These are phyloP conservation scores for Aristolochia californica DNA, from an alignment of 164 flowering plant species.

Conservation along the genomic window DNA sequence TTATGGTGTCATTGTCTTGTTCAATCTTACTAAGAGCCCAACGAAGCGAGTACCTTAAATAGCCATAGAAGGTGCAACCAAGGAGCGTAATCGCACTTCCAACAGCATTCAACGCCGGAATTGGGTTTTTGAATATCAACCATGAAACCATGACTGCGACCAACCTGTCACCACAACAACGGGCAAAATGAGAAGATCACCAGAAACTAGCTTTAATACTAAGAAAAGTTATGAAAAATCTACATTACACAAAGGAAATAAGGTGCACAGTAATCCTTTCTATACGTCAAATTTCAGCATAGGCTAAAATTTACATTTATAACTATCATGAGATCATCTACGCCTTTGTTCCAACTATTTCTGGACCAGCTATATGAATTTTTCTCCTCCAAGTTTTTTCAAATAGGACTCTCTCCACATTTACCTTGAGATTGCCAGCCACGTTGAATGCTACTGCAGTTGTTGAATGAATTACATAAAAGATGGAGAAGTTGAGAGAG, in stretches of 20 bases:
- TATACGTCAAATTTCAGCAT: too few relatives aligned
- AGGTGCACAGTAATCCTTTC: slow-evolving; percentile 2
- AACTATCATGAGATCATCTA: too few relatives aligned
- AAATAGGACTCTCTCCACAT: too few relatives aligned
- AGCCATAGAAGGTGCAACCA: slow-evolving; percentile 98
- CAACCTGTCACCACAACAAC: slow-evolving; percentile 39
- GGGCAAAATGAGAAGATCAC: not conserved
- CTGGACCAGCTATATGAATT: too few relatives aligned
- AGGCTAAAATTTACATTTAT: too few relatives aligned
- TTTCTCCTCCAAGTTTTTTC: too few relatives aligned
- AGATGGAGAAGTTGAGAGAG: slow-evolving; percentile 95
- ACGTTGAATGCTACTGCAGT: slow-evolving; percentile 96
- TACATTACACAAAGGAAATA: not conserved
- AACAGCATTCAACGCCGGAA: slow-evolving; percentile 64
- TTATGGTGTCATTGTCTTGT: too few relatives aligned
- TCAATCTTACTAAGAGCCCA: too few relatives aligned
- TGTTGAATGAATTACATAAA: slow-evolving; percentile 95
- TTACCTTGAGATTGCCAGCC: slow-evolving; percentile 97
- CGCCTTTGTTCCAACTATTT: too few relatives aligned
- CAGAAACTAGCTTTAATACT: not conserved
- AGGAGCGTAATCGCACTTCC: slow-evolving; percentile 81
- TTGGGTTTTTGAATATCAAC: slow-evolving; percentile 85
- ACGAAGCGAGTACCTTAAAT: slow-evolving; percentile 53
- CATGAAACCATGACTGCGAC: slow-evolving; percentile 86
- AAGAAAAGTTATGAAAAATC: too few relatives aligned